Evolutionary conservation across 208 protist species (phyloP), one percentile per base, ranked within the genome.

Genomic region (Leishmania gerbilli): DNA sequence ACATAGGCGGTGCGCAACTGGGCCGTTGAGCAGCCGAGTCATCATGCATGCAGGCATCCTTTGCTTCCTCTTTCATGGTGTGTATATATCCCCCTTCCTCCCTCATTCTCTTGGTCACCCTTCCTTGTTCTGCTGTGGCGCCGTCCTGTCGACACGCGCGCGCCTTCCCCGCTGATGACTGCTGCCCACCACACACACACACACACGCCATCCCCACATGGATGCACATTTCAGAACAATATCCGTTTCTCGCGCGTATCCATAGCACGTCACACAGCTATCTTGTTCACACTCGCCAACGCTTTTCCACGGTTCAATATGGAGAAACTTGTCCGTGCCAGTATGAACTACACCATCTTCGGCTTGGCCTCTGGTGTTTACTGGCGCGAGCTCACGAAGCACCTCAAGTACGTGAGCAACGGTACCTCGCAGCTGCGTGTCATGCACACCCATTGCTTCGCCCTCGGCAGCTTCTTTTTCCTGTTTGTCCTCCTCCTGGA

Each of bases 401-500:
- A 88, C 79, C 65, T 71, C 27, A 67, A 71, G 24, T 90, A 88
- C 69, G 77, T 83, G 74, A 83, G 76, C 40, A 45, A 84, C 78
- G 81, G 81, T 27, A 84, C 83, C 9, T 90, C 88, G 53, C 90
- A 93, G 82, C 87, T 93, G 17, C 88, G 90, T 51, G 86, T 84
- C 58, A 82, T 91, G 79, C 90, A 93, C 79, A 87, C 86, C n/a
- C 90, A 93, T 84, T 91, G 88, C 87, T 87, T 93, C 79, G 69
- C 86, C 45, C 88, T 93, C 17, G 90, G 90, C 81, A 92, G 86
- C 62, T 79, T 93, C 51, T 93, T 91, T 74, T 83, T 91, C 37
- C 82, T 93, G 42, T 74, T 90, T 42, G 88, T 93, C 8, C 81
- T 93, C 7, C 56, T 93, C 11, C 82, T 93, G 15, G 90, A 93